Evolutionary conservation across 2,329 filamentous ascomycete species (phyloP).

Genomic region (Pseudopyrenochaeta lycopersici): DNA sequence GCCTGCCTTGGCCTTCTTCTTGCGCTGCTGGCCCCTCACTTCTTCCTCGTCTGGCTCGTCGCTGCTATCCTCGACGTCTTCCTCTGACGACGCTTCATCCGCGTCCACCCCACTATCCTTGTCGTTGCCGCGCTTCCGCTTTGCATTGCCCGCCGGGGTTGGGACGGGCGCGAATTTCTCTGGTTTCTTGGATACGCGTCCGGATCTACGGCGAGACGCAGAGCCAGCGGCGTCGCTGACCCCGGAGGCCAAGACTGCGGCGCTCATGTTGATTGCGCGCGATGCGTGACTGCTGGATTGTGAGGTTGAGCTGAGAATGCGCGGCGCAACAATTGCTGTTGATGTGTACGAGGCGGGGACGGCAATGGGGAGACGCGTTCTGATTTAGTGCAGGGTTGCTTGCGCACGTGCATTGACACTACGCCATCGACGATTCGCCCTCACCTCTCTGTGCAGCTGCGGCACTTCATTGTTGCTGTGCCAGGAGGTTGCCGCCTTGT

Average conservation of each 20-base stretch:
- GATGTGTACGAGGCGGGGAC: conserved; percentile 27
- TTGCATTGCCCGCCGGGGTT: conserved; percentile 41
- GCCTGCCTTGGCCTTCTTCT: conserved; percentile 39
- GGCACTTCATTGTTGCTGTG: background rate
- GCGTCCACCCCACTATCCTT: conserved; percentile 41
- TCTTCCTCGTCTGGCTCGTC: conserved; percentile 53
- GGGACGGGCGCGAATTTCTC: conserved; percentile 41
- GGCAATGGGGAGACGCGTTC: conserved; percentile 27
- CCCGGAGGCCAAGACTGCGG: conserved; percentile 33
- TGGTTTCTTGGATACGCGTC: conserved; percentile 52
- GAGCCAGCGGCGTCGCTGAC: conserved; percentile 36
- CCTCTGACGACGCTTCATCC: conserved; percentile 35
- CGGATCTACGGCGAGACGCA: conserved; percentile 49
- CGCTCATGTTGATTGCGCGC: conserved; percentile 44
- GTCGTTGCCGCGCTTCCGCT: conserved; percentile 47
- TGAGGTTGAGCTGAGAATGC: conserved; percentile 10
- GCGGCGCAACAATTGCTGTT: conserved; percentile 30
- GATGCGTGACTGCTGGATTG: conserved; percentile 2
- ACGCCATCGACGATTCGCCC: background rate
- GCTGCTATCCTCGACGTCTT: conserved; percentile 42
- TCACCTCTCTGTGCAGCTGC: background rate
- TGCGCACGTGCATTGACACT: conserved; percentile 12
- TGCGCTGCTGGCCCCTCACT: conserved; percentile 45
- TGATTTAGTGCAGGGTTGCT: conserved; percentile 20
- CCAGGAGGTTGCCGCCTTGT: background rate